phyloP scores from a whole-genome alignment of 139 green algal species.

The Tetraselmis chui region DNA sequence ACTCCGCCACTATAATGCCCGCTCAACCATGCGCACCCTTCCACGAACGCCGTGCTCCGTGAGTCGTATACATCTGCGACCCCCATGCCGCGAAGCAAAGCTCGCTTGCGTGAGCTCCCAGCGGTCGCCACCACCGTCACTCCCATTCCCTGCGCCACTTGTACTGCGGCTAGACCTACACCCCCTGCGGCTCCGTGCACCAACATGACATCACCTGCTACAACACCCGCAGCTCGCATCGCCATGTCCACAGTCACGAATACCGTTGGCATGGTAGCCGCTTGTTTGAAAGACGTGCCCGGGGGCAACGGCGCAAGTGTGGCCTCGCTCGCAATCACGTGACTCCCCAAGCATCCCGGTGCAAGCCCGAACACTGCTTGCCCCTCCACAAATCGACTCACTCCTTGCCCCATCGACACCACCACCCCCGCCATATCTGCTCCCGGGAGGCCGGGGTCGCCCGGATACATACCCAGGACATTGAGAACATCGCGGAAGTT shows the following conservation, averaged over 20 bases:
- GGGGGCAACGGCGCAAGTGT: constrained; percentile 48
- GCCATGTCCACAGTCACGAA: constrained; percentile 68
- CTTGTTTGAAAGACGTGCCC: constrained; percentile 56
- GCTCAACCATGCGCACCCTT: constrained; percentile 3
- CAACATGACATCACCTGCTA: constrained; percentile 43
- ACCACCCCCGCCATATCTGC: constrained; percentile 44
- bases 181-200: constrained; percentile 72
- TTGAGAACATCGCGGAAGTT: constrained; percentile 73
- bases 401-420: constrained; percentile 16
- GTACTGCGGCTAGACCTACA: constrained; percentile 64
- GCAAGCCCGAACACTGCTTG: constrained; percentile 74
- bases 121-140: constrained; percentile 46
- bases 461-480: constrained; percentile 57
- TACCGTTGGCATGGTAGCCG: constrained; percentile 68
- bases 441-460: constrained; percentile 40
- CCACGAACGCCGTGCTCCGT: constrained; percentile 35
- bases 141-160: constrained; percentile 18
- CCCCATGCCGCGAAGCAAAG: constrained; percentile 45
- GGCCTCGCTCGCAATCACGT: constrained; percentile 37
- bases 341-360: constrained; percentile 56
- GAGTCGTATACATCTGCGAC: constrained; percentile 24
- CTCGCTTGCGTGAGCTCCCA: constrained; percentile 62
- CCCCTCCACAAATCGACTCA: constrained; percentile 20
- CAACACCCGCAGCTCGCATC: constrained; percentile 25
- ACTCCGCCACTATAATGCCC: constrained; percentile 32